phyloP scores from a whole-genome alignment of 225 moss, liverwort and hornwort genomes.

The Physcomitrium patens region DNA sequence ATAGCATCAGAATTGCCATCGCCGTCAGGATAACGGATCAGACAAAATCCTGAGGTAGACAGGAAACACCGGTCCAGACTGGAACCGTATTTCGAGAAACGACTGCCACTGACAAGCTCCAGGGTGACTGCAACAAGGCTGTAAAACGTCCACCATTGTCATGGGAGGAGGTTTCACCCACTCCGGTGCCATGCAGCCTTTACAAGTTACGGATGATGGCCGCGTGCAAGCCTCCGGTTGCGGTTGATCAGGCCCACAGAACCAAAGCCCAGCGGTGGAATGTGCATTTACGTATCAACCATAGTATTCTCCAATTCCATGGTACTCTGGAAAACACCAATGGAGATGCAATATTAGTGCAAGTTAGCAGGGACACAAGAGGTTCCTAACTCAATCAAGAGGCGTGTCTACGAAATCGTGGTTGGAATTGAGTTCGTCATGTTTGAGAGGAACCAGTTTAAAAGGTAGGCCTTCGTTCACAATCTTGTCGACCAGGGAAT shows the following conservation, averaged over 20 bases:
- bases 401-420: constrained; percentile 46
- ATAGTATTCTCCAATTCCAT: constrained; percentile 74
- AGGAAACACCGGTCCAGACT: no score
- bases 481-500: constrained; percentile 66
- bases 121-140: constrained; percentile 77
- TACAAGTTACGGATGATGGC: constrained; percentile 44
- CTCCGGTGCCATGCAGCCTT: constrained; percentile 72
- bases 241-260: constrained; percentile 40
- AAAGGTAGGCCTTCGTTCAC: constrained; percentile 60
- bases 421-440: constrained; percentile 40
- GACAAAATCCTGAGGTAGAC: no score
- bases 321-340: constrained; percentile 53
- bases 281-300: constrained; percentile 50
- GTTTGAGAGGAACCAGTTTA: constrained; percentile 66
- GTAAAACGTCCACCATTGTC: constrained; percentile 65
- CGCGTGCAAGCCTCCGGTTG: constrained; percentile 28
- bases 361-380: constrained; percentile 62
- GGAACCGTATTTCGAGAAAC: no score
- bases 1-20: no score
- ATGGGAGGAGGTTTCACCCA: constrained; percentile 45
- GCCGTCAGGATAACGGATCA: no score
- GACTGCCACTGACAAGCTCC: constrained; percentile 48
- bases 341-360: constrained; percentile 35
- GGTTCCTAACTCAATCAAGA: constrained; percentile 53
- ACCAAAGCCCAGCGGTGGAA: constrained; percentile 62